Evolutionary conservation across 306 rosid genomes (phyloP).

Genomic region (Parietaria judaica): DNA sequence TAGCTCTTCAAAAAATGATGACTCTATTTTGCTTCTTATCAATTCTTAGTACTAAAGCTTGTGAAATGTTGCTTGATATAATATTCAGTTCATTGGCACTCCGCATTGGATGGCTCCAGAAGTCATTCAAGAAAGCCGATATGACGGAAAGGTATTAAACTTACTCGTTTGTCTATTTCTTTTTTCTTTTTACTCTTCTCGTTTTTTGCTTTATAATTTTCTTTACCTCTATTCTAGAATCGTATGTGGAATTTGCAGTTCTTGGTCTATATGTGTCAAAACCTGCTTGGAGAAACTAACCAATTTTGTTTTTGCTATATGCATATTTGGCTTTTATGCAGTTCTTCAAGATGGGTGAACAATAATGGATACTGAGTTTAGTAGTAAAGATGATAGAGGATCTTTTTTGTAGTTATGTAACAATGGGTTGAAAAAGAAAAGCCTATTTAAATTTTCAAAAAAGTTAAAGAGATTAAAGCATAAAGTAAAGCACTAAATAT

Average conservation of each 20-base stretch:
- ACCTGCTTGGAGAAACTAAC: background rate
- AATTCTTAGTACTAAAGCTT: background rate
- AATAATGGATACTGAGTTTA: too few species aligned
- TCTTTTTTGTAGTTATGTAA: background rate
- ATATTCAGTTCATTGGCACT: conserved; percentile 86
- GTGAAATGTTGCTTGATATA: conserved; percentile 3
- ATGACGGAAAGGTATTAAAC: conserved; percentile 80
- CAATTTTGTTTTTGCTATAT: background rate
- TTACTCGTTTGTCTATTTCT: conserved; percentile 3
- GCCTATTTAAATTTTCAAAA: background rate
- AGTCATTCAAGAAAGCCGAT: conserved; percentile 98
- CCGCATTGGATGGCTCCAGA: conserved; percentile 99
- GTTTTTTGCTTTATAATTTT: conserved; percentile 14
- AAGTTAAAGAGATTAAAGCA: background rate
- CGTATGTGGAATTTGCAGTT: background rate
- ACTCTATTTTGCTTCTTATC: background rate
- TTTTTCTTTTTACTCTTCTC: conserved; percentile 16
- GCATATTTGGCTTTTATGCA: too few species aligned
- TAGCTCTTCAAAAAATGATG: background rate
- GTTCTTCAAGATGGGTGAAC: too few species aligned
- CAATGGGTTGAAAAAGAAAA: background rate
- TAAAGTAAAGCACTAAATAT: background rate
- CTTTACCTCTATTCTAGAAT: background rate
- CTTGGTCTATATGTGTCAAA: background rate
- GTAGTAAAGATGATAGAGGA: background rate